Base-by-base conservation (phyloP, 345 rosid species). In the Adansonia digitata region DNA sequence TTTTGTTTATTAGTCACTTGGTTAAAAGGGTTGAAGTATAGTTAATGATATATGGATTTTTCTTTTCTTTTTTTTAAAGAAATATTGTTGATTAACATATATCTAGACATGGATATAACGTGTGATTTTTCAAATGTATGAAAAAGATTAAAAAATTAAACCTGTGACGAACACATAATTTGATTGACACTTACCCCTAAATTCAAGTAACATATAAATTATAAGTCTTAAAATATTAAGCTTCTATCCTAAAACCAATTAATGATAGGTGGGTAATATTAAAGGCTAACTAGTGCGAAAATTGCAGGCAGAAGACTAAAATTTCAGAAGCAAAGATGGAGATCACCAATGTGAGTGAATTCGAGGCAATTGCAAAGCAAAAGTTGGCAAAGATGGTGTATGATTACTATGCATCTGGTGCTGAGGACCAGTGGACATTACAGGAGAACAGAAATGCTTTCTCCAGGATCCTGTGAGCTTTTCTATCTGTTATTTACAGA, bases 321-420 rank as follows among this genome's bases (percentile, higher is more conserved):
- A 10, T 1, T 11, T 46, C 12, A 31, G 27, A n/a, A 53, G 37
- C 39, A 46, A 81, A 76, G 80, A 86, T 86, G 91, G 96, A 87
- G 87, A 81, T 89, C 46, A 89, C 96, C 40, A 91, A 91, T 81
- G 93, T 89, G 9, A 82, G 60, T 48, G 96, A 91, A 88, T 91
- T 84, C 75, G 85, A 89, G 18, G 87, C 81, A 1, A 89, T 91
- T 51, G 93, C 96, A 14, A 91, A 84, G 89, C 68, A 79, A 74
- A 91, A 87, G 74, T 77, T 91, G 82, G 93, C 96, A 12, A 87
- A 91, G 88, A 91, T 91, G 96, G 91, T 77, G 11, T 91, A 79
- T 59, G 96, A 89, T 80, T 91, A 91, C 85, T 91, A 85, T 74
- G 93, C 96, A 43, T 89, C 93, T 9, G 96, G 96, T 71, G 93